Evolutionary conservation across 441 rosid genomes (phyloP), one percentile per base, ranked within the genome.

Genomic region (Erodium chrysanthum): DNA sequence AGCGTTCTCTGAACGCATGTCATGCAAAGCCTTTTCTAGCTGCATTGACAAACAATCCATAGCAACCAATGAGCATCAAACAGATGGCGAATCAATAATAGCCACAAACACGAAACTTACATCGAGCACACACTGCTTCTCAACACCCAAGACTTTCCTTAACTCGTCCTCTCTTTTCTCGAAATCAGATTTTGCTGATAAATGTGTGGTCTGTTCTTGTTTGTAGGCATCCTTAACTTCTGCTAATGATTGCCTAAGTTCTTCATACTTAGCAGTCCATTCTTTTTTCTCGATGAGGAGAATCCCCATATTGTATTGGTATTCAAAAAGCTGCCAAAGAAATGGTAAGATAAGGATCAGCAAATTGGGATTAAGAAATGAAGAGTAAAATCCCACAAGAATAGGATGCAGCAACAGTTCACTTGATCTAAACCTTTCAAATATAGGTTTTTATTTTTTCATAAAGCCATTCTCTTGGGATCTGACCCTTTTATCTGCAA

Each of bases 261-360:
- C 88, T 68, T 89, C 96, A 68, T 70, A 79, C 76, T 79, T 84
- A n/a, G 86, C 78, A 74, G 71, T 72, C 97, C 98, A 94, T 42
- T 91, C 96, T 77, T 85, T 89, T 74, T 89, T 84, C 87, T 94
- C 97, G 42, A 94, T 82, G 76, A 94, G 81, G 66, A 94, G 88
- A 75, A 94, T 90, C 33, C 96, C 98, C 96, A 94, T 84, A 75
- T 84, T 89, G 77, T 91, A 91, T 67, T 93, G 98, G 74, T 93
- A 93, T 23, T 91, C 96, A 50, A 86, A 89, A 60, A 94, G 93
- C 98, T 94, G 89, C 25, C 72, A 29, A 68, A 80, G 7, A 75
- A 14, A n/a, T 22, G 8, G 37, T 7, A 33, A 33, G 37, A 33
- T 25, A 27, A 25, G 27, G 27, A 60, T 60, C 14, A 62, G 37